Percentiles rank a stretch among this genome's conserved stretches.
Evolutionary conservation across 257 asterid species (phyloP).

Genomic region (Anisodus acutangulus): DNA sequence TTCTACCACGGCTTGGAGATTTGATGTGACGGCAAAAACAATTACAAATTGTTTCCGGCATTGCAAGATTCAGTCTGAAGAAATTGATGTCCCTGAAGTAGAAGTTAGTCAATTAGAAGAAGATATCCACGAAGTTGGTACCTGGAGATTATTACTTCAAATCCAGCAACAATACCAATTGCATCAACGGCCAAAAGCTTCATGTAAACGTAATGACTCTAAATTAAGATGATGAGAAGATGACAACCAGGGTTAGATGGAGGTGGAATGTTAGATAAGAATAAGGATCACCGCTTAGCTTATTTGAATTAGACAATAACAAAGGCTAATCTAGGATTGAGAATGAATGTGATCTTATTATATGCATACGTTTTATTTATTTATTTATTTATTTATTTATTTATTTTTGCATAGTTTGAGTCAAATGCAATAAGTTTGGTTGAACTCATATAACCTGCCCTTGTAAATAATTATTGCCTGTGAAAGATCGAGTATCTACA

Average conservation of each 20-base stretch:
- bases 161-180: conserved; percentile 22
- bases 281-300: background rate
- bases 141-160: conserved; percentile 29
- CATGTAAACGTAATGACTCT: conserved; percentile 15
- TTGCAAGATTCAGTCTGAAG: background rate
- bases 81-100: too few species aligned
- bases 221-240: background rate
- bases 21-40: too few species aligned
- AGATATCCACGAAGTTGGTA: background rate
- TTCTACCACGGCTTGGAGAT: too few species aligned
- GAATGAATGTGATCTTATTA: background rate
- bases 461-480: too few species aligned
- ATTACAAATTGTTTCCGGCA: background rate
- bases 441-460: too few species aligned
- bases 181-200: conserved; percentile 4
- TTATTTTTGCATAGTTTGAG: background rate
- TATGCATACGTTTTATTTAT: background rate
- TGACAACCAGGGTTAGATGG: background rate
- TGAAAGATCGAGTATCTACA: too few species aligned
- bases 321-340: background rate
- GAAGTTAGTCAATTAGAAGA: conserved; percentile 3
- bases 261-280: background rate
- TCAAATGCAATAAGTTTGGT: background rate
- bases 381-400: too few species aligned
- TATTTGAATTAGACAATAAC: background rate